Evolutionary conservation across 2,329 filamentous ascomycete genomes (phyloP).

Genomic region (Rhynchosporium graminicola): DNA sequence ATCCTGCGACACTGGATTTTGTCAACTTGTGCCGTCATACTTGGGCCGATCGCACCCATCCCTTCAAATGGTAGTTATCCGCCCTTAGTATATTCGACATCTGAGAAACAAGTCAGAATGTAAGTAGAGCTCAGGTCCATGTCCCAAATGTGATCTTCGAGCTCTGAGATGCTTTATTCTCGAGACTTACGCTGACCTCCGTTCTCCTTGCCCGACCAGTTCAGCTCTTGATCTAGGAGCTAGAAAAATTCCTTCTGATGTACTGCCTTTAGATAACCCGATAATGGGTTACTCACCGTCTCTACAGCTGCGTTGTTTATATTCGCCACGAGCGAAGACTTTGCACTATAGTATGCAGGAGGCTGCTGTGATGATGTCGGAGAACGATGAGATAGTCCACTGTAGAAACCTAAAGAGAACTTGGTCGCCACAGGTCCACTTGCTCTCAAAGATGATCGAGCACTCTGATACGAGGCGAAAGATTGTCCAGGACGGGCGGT

Average conservation of each 20-base stretch:
- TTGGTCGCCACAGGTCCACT: background rate
- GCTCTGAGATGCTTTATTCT: background rate
- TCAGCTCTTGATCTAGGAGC: background rate
- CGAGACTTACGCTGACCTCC: conserved; percentile 6
- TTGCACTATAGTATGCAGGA: background rate
- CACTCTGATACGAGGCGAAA: background rate
- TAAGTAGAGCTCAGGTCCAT: background rate
- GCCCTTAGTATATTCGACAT: background rate
- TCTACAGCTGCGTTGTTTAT: background rate
- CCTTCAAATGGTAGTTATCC: conserved; percentile 2
- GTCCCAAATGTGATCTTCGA: background rate
- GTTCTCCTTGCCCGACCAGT: conserved; percentile 8
- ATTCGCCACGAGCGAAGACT: background rate
- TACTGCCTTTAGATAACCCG: background rate
- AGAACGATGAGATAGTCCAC: background rate
- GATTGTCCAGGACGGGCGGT: background rate
- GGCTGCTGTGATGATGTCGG: background rate
- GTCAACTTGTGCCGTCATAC: conserved; percentile 3
- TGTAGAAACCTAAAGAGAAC: background rate
- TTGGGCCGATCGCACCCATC: background rate
- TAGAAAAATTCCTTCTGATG: background rate
- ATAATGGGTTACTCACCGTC: background rate
- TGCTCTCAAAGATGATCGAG: background rate
- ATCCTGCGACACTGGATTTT: conserved; percentile 4
- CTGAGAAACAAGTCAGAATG: background rate